A percentile compares a stretch with the other conserved stretches of the same genome.
Evolutionary conservation across 2,329 filamentous ascomycete species (phyloP).

Genomic region (Neofusicoccum sp.): DNA sequence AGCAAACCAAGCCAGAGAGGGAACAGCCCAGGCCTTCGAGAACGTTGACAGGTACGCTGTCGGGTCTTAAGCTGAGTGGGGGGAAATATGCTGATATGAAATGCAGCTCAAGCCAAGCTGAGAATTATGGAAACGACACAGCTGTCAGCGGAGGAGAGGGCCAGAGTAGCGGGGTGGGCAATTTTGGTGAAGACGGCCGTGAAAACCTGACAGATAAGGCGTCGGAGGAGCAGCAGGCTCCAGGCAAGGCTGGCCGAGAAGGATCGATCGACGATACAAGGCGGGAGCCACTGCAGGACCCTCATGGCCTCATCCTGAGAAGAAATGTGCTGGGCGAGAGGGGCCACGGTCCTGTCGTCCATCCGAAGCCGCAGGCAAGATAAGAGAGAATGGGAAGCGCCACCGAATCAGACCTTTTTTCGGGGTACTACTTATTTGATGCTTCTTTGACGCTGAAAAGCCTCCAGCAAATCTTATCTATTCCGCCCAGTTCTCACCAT

Average conservation of each 20-base stretch:
- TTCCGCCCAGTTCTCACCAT: too few species aligned
- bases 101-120: too few species aligned
- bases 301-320: slow-evolving; percentile 27
- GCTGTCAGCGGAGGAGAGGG: too few species aligned
- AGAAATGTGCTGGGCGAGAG: slow-evolving; percentile 31
- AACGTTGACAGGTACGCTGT: too few species aligned
- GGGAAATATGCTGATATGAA: too few species aligned
- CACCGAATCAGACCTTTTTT: neutral
- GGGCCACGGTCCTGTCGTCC: slow-evolving; percentile 34
- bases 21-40: too few species aligned
- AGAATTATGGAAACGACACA: too few species aligned
- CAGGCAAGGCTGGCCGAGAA: neutral
- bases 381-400: neutral
- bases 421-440: too few species aligned
- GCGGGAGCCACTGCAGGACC: slow-evolving; percentile 10
- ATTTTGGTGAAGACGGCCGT: too few species aligned
- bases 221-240: neutral
- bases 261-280: neutral
- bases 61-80: too few species aligned
- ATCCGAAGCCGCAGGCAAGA: neutral
- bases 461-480: neutral
- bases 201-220: neutral
- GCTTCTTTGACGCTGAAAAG: neutral
- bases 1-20: too few species aligned
- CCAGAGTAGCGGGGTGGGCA: neutral